phyloP scores from a whole-genome alignment of 2,329 filamentous ascomycete genomes.

The Falciphora oryzae region DNA sequence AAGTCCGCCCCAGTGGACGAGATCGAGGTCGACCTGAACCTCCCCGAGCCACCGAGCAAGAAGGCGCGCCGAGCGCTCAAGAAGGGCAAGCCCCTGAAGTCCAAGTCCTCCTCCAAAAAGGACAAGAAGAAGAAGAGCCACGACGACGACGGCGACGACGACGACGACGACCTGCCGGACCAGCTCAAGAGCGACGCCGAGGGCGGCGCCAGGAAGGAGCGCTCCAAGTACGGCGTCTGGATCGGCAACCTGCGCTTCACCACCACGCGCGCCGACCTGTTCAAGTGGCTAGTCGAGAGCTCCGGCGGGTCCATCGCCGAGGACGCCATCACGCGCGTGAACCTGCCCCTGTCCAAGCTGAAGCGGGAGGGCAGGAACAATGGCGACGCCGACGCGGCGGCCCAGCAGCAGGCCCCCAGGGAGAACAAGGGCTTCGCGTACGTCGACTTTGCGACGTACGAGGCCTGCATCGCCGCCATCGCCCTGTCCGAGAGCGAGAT shows the following conservation, averaged over 20 bases:
- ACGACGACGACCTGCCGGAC: constrained; percentile 14
- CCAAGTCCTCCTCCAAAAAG: constrained; percentile 30
- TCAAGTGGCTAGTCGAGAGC: constrained; percentile 71
- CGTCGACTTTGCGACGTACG: constrained; percentile 74
- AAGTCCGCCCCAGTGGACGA: constrained; percentile 60
- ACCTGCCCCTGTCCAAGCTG: constrained; percentile 56
- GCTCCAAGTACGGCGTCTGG: constrained; percentile 85
- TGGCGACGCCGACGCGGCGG: constrained; percentile 29
- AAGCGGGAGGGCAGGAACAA: constrained; percentile 20
- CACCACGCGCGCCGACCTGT: constrained; percentile 66
- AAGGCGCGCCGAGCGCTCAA: constrained; percentile 86
- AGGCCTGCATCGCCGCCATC: constrained; percentile 70
- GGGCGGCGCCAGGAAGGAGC: constrained; percentile 37
- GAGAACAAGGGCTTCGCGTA: constrained; percentile 94
- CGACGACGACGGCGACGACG: constrained; percentile 12
- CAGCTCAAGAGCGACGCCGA: background rate
- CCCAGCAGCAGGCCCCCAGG: constrained; percentile 32
- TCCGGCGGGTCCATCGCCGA: constrained; percentile 60
- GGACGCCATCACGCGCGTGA: constrained; percentile 74
- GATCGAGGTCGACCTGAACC: constrained; percentile 81
- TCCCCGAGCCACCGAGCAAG: constrained; percentile 94
- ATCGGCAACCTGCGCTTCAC: constrained; percentile 92
- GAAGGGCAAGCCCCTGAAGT: constrained; percentile 61
- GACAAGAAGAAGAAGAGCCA: constrained; percentile 19
- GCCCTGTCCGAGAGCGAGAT: constrained; percentile 80